phyloP scores from a whole-genome alignment of 768 basidiomycete genomes.

The Trametes maxima region DNA sequence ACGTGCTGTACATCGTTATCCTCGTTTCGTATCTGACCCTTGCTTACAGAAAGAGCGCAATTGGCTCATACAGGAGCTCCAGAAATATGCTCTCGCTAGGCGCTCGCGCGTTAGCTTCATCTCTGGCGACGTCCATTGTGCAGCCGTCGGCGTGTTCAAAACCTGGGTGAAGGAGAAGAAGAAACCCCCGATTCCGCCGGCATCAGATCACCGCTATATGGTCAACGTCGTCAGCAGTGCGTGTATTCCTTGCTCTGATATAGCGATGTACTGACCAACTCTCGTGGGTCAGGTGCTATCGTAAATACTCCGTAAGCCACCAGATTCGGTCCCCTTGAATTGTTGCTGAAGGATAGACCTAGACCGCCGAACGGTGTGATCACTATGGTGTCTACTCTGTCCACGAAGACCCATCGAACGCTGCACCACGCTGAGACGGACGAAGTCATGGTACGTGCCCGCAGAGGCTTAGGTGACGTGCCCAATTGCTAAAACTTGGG shows the following conservation, averaged over 20 bases:
- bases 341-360: background rate
- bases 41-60: slow-evolving; percentile 81
- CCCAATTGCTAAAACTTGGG: background rate
- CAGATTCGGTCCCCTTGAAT: background rate
- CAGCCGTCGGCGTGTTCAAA: slow-evolving; percentile 79
- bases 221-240: slow-evolving; percentile 81
- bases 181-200: slow-evolving; percentile 50
- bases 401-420: slow-evolving; percentile 82
- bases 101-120: slow-evolving; percentile 80
- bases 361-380: slow-evolving; percentile 73
- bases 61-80: slow-evolving; percentile 79
- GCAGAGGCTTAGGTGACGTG: background rate
- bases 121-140: slow-evolving; percentile 93
- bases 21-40: slow-evolving; percentile 1
- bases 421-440: slow-evolving; percentile 83
- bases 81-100: slow-evolving; percentile 65
- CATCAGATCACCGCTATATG: slow-evolving; percentile 84
- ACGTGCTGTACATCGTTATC: background rate
- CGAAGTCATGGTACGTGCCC: slow-evolving; percentile 74
- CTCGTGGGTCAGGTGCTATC: slow-evolving; percentile 65
- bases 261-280: background rate
- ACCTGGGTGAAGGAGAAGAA: slow-evolving; percentile 58
- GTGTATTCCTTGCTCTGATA: slow-evolving; percentile 25
- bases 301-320: slow-evolving; percentile 88
- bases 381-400: slow-evolving; percentile 76